Percentiles rank a stretch among this genome's conserved stretches.
Evolutionary conservation across 345 rosid genomes (phyloP).

Genomic region (Melastoma malabathricum): DNA sequence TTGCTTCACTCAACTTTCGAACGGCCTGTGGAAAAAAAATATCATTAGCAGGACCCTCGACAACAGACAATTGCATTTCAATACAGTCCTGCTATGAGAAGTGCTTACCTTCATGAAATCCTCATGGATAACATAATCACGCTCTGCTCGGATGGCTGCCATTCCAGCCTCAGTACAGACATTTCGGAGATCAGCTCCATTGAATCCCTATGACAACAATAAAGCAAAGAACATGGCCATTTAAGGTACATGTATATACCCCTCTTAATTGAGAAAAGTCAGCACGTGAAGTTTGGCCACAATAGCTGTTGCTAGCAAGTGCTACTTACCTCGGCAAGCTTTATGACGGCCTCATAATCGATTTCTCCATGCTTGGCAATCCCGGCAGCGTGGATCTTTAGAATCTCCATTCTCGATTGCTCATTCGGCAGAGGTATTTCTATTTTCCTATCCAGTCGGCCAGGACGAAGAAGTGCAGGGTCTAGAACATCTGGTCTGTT

Average conservation of each 20-base stretch:
- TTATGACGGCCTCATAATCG: conserved; percentile 61
- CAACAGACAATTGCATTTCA: not conserved
- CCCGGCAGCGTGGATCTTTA: conserved; percentile 78
- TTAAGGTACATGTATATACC: not conserved
- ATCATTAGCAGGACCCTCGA: too few relatives aligned
- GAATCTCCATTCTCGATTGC: conserved; percentile 81
- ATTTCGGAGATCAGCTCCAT: conserved; percentile 79
- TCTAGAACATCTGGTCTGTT: conserved; percentile 90
- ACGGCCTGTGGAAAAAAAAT: conserved; percentile 52
- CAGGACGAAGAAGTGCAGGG: conserved; percentile 91
- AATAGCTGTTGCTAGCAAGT: not conserved
- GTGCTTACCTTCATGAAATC: conserved; percentile 30
- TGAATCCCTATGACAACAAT: too few relatives aligned
- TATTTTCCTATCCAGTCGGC: conserved; percentile 81
- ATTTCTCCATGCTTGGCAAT: conserved; percentile 84
- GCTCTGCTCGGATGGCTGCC: conserved; percentile 77
- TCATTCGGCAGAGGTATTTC: conserved; percentile 80
- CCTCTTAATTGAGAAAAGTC: not conserved
- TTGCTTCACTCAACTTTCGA: conserved; percentile 79
- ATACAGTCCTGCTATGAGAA: not conserved
- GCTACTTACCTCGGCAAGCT: not conserved
- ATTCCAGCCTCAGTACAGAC: conserved; percentile 97
- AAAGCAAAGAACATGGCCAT: conserved; percentile 9
- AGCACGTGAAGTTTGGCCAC: conserved; percentile 75
- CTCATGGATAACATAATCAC: conserved; percentile 85